Evolutionary conservation across 441 rosid genomes (phyloP).

Genomic region (Isatis lusitanica): DNA sequence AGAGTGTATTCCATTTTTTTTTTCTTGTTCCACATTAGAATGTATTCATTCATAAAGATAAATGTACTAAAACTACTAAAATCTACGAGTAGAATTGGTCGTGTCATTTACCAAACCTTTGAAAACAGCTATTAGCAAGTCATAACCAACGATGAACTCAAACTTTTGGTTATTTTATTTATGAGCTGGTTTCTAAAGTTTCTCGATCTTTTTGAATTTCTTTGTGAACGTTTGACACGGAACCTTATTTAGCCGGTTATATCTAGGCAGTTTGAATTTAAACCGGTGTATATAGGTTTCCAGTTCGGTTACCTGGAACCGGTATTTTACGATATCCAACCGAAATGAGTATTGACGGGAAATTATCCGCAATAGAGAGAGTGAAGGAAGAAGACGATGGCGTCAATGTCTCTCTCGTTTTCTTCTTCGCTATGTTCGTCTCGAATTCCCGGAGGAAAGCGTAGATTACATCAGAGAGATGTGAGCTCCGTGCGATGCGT

Average conservation of each 20-base stretch:
- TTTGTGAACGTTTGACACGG: too few relatives aligned
- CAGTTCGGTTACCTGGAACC: not conserved
- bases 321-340: conserved; percentile 23
- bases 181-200: too few relatives aligned
- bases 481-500: conserved; percentile 37
- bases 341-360: not conserved
- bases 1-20: too few relatives aligned
- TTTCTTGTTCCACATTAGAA: too few relatives aligned
- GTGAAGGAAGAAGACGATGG: conserved; percentile 36
- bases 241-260: not conserved
- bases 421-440: conserved; percentile 55
- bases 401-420: conserved; percentile 57
- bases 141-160: too few relatives aligned
- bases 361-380: conserved; percentile 32
- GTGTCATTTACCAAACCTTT: not conserved
- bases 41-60: too few relatives aligned
- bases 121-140: too few relatives aligned
- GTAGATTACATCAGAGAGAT: conserved; percentile 11
- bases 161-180: too few relatives aligned
- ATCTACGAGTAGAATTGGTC: not conserved
- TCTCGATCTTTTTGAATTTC: too few relatives aligned
- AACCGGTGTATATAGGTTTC: too few relatives aligned
- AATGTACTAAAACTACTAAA: not conserved
- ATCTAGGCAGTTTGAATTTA: not conserved
- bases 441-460: conserved; percentile 33